These are phyloP conservation scores for Rehmannia glutinosa DNA, from an alignment of 257 asterid species.

Conservation along the genomic window DNA sequence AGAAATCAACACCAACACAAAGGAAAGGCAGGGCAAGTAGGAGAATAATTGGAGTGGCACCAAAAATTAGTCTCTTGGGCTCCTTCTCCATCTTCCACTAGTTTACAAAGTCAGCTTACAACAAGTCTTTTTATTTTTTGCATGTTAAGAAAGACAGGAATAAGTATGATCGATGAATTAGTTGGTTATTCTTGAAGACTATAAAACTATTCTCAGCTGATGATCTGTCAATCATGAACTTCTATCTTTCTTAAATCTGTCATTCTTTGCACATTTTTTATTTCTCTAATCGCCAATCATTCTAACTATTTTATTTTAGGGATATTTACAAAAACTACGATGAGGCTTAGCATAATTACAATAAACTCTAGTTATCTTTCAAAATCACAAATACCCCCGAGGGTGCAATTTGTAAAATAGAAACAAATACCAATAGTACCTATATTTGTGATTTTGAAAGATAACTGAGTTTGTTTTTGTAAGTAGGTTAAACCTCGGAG, in stretches of 20 bases:
- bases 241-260: background rate
- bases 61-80: constrained; percentile 20
- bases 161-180: background rate
- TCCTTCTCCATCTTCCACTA: constrained; percentile 33
- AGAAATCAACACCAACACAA: constrained; percentile 31
- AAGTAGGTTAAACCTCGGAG: too few relatives aligned
- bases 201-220: background rate
- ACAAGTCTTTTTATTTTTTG: background rate
- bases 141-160: constrained; percentile 13
- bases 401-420: too few relatives aligned
- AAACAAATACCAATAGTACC: too few relatives aligned
- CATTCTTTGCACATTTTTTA: constrained; percentile 1
- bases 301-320: too few relatives aligned
- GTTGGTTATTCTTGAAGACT: constrained; percentile 1
- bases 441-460: too few relatives aligned
- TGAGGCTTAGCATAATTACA: too few relatives aligned
- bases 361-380: too few relatives aligned
- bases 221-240: background rate
- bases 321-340: too few relatives aligned
- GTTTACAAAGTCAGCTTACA: background rate
- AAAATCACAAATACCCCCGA: too few relatives aligned
- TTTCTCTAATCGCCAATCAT: background rate
- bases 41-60: constrained; percentile 31
- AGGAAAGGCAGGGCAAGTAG: constrained; percentile 31
- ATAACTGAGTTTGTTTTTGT: too few relatives aligned